Conservation (phyloP, 2,329 filamentous ascomycete genomes). For the Talaromyces rugulosus region DNA sequence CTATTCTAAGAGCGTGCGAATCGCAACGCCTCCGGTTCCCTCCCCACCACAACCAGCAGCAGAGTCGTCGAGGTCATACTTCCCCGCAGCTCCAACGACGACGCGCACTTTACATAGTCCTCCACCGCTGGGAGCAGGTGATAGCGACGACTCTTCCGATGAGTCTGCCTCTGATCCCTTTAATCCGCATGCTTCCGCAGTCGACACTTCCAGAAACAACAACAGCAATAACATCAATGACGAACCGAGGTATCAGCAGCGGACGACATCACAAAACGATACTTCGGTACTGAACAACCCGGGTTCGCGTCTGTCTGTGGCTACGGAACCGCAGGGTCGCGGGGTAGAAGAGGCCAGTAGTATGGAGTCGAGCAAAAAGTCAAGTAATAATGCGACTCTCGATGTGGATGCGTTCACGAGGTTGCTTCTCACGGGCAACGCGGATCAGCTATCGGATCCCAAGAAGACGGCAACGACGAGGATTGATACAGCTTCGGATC, state of each 20-base stretch:
- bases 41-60: constrained; percentile 20
- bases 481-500: constrained; percentile 1
- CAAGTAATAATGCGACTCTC: constrained; percentile 43
- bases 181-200: constrained; percentile 25
- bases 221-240: neutral
- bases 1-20: constrained; percentile 22
- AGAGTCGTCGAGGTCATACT: constrained; percentile 9
- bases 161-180: constrained; percentile 36
- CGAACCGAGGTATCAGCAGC: neutral
- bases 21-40: constrained; percentile 38
- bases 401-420: constrained; percentile 77
- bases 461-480: neutral
- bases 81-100: constrained; percentile 11
- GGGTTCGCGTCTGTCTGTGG: neutral
- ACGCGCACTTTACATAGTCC: neutral
- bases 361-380: neutral
- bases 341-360: neutral
- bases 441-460: constrained; percentile 24
- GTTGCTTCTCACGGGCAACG: constrained; percentile 68
- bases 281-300: neutral
- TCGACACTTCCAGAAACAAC: neutral
- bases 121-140: constrained; percentile 3
- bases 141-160: constrained; percentile 27
- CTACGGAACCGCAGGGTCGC: neutral
- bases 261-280: neutral